Evolutionary conservation across 352 stramenopile genomes (phyloP).

Genomic region (Phytophthora cactorum): DNA sequence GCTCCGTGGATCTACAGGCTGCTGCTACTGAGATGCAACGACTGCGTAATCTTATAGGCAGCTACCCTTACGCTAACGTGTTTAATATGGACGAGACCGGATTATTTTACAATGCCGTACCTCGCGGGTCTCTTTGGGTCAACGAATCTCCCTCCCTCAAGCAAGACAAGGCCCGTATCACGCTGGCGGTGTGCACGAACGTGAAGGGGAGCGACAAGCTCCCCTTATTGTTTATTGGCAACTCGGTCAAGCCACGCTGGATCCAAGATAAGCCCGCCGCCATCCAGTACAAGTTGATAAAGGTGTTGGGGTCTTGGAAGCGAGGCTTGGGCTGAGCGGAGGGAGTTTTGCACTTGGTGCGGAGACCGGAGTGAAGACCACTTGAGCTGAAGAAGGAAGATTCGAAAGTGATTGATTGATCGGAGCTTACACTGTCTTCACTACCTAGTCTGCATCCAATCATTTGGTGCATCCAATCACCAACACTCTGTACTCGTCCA

Average conservation of each 20-base stretch:
- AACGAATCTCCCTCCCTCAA: not conserved
- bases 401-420: too few species aligned
- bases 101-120: not conserved
- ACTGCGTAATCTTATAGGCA: not conserved
- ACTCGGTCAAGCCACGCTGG: not conserved
- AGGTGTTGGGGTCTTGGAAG: too few species aligned
- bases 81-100: too few species aligned
- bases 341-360: too few species aligned
- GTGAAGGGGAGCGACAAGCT: not conserved
- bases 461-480: too few species aligned
- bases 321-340: too few species aligned
- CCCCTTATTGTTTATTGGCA: not conserved
- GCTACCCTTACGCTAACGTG: not conserved
- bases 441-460: too few species aligned
- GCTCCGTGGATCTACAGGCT: not conserved
- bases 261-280: not conserved
- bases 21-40: not conserved
- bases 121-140: not conserved
- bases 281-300: not conserved
- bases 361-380: too few species aligned
- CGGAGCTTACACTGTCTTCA: too few species aligned
- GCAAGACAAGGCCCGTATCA: not conserved
- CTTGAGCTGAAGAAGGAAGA: too few species aligned
- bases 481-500: too few species aligned
- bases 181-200: not conserved